Base-by-base conservation (phyloP, 352 stramenopile genomes). In the Phytopythium aichiense region DNA sequence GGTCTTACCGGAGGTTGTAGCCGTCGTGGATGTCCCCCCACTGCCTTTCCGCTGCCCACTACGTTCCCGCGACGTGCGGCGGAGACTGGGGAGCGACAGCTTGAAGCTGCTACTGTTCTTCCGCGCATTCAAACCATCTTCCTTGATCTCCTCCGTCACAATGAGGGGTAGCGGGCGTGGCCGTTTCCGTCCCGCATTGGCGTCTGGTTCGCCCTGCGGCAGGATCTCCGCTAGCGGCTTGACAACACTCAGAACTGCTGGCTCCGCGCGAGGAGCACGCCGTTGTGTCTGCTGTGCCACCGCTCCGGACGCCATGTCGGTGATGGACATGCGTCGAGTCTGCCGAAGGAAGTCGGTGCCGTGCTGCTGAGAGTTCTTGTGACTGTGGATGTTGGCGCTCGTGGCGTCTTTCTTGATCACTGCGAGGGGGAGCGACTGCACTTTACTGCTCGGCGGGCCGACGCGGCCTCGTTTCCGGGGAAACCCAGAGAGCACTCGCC, bases 331-430 rank as follows among this genome's bases (percentile, higher is more conserved):
- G 12, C 84, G 78, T 51, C 91, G 81, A 0, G 77, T 89, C 61
- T 88, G 80, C 60, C 83, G 68, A 18, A 91, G 77, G 63, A 93
- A 91, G 23, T 79, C 71, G 50, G 60, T 62, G 22, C 75, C 84
- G 49, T 91, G 76, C 60, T 93, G 86, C 25, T 75, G 68, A 20
- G 74, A 87, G 72, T 90, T 93, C 69, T 93, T 93, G 68, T 91
- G 80, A 37, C 78, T 81, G 48, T 77, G 71, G 57, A 93, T 89
- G 22, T 79, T 69, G 9, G 84, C 81, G 18, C 61, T 37, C 30
- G 72, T 74, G 33, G 83, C 81, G 55, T 93, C 84, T 62, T 80
- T 84, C 60, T 84, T 72, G 63, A 93, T 92, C 61, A 92, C 76
- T 0, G 77, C 81, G 15, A 83, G 61, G 1, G 78, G 79, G 11